Evolutionary conservation across 1,284 basidiomycete species (phyloP), one percentile per base, ranked within the genome.

Genomic region (Sanghuangporus sanghuang): DNA sequence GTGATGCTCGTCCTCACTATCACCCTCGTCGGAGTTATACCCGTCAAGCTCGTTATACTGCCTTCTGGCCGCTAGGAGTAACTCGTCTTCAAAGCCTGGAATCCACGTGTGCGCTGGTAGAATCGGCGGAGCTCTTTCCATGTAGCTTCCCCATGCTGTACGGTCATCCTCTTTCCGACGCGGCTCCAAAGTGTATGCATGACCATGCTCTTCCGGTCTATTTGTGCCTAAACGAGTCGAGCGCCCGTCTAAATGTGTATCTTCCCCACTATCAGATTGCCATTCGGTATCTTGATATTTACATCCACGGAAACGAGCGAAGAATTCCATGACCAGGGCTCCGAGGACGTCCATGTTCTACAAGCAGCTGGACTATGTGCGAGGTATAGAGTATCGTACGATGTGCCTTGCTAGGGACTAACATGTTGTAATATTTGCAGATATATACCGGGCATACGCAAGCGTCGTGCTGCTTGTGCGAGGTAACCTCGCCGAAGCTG

Each of bases 71-170:
- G 59, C n/a, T 50, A 60, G 11, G 9, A 60, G 42, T 6, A 54
- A 11, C 36, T 60, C 63, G 52, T 56, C 40, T 49, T 64, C 63
- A 53, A 64, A 57, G 12, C 63, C 63, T 48, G 63, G 63, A 27
- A 61, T n/a, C 23, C 52, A 57, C 58, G 63, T 55, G 54, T 58
- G 48, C 35, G 46, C 35, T 39, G 64, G 64, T 21, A 65, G 49
- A 27, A 65, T 40, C 3, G 64, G 64, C 16, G 64, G 59, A 8
- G 64, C 59, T 46, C 36, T 35, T 39, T 65, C 64, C 27, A 12
- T 46, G 53, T 65, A 65, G 14, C 54, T 42, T 52, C 60, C 64
- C 64, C 64, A 65, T 39, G 38, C 59, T 39, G 59, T 62, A 12
- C 59, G 54, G 57, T 65, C 64, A 27, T 6, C 9, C 11, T 23